Percentiles rank a stretch among this genome's conserved stretches.
Conservation (phyloP, 176 grass and related monocot genomes). For the Hyparrhenia diplandra region DNA sequence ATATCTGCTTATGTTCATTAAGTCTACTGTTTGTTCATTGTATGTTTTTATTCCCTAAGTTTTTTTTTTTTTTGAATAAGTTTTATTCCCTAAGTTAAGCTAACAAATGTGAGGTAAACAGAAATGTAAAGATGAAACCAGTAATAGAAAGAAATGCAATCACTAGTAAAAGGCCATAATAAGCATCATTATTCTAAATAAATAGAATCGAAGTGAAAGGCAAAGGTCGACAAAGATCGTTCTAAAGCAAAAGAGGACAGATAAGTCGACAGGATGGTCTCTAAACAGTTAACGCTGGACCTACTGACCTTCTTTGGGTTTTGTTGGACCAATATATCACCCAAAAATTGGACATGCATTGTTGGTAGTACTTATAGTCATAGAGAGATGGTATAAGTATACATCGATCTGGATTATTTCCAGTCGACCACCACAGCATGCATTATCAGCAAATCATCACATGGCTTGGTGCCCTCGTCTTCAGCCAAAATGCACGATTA, state of each 20-base stretch:
- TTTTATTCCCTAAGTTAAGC: neutral
- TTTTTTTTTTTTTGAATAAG: no score
- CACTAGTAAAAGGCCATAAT: neutral
- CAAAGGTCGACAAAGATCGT: constrained; percentile 9
- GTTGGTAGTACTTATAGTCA: neutral
- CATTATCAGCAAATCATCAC: neutral
- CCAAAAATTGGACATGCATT: neutral
- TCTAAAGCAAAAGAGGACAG: constrained; percentile 32
- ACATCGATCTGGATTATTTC: neutral
- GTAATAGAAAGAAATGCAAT: neutral
- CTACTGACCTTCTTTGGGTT: constrained; percentile 9
- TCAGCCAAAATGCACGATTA: constrained; percentile 11
- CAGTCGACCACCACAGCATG: neutral
- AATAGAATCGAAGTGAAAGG: neutral
- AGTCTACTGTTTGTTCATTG: neutral
- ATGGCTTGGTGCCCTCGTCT: neutral
- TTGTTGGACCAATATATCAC: neutral
- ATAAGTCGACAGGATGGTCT: constrained; percentile 37
- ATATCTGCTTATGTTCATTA: neutral
- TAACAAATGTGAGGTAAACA: neutral
- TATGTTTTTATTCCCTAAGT: no score
- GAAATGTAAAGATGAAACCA: neutral
- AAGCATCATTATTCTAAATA: neutral
- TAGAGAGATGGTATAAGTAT: neutral
- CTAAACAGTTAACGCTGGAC: constrained; percentile 1